These are phyloP conservation scores for Lentinula edodes DNA, from an alignment of 768 basidiomycete genomes.

Conservation along the genomic window DNA sequence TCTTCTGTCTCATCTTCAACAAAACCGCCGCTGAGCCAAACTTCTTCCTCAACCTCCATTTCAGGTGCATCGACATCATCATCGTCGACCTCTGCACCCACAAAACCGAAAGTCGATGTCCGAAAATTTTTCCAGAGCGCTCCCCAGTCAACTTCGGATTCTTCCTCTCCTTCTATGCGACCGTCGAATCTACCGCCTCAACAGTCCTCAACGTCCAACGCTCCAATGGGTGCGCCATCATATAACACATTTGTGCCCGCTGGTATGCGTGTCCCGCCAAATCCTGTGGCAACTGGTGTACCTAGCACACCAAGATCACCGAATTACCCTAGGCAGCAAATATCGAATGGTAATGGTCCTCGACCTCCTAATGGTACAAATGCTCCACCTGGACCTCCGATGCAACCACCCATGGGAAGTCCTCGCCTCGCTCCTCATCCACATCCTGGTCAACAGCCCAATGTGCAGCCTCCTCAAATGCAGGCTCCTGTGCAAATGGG, in stretches of 20 bases:
- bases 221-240: slow-evolving; percentile 39
- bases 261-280: slow-evolving; percentile 40
- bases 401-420: slow-evolving; percentile 54
- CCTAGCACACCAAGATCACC: slow-evolving; percentile 62
- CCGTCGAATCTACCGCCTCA: slow-evolving; percentile 49
- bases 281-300: slow-evolving; percentile 40
- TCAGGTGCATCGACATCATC: slow-evolving; percentile 15
- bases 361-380: slow-evolving; percentile 55
- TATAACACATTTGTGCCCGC: slow-evolving; percentile 45
- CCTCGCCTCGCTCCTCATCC: slow-evolving; percentile 62
- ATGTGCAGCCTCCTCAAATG: slow-evolving; percentile 37
- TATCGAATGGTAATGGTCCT: slow-evolving; percentile 55
- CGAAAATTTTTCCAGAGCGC: slow-evolving; percentile 58
- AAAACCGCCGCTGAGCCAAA: slow-evolving; percentile 22
- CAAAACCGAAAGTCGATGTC: slow-evolving; percentile 44
- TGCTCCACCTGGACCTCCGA: slow-evolving; percentile 44
- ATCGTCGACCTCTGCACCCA: slow-evolving; percentile 6
- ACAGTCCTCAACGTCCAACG: slow-evolving; percentile 26
- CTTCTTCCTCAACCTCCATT: slow-evolving; percentile 23
- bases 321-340: slow-evolving; percentile 48
- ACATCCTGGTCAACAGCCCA: slow-evolving; percentile 46
- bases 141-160: slow-evolving; percentile 46
- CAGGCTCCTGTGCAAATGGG: slow-evolving; percentile 23
- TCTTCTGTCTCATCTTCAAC: slow-evolving; percentile 39
- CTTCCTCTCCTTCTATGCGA: slow-evolving; percentile 53